Base-by-base conservation (phyloP, 73 alveolate genomes). In the Blepharisma japonicum region DNA sequence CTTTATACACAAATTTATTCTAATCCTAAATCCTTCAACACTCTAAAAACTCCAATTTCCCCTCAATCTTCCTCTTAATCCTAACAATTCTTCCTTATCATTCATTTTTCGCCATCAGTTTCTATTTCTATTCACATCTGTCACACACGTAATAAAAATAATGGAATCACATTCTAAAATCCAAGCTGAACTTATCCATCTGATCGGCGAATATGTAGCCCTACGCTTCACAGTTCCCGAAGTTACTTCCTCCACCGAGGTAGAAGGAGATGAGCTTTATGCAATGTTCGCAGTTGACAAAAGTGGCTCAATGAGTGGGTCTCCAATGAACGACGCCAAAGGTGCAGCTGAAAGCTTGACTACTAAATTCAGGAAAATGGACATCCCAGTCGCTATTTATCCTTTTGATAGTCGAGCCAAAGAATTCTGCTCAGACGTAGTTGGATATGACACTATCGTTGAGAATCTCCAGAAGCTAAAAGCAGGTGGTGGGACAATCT, bases 241-340 rank as follows among this genome's bases (percentile, higher is more conserved):
- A 14, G 14, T 61, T 14, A 61, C 74, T 25, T n/a, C 14, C 14
- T n/a, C 47, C 39, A 61, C 74, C 5, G 74, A 61, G 23, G 74
- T 61, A 9, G 74, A 61, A 25, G 14, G 47, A 14, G 74, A 61
- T 39, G 23, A 39, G 14, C 74, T 61, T 61, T 61, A 61, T 25
- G 74, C 74, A 11, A 61, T 61, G 74, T 61, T 61, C 47, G 74
- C 74, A 14, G 47, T 61, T 20, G 74, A 61, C 74, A 61, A 61
- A 61, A 61, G 74, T 5, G 74, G 74, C 74, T 61, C 74, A 8
- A 61, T 61, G 74, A 14, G 47, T 18, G 74, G 74, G 14, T n/a
- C 47, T 25, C 74, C 74, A 25, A 61, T 61, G 74, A 61, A 61
- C 23, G 74, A 61, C 23, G 74, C 74, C 18, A 61, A 61, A 61